Conservation (phyloP, 1,284 basidiomycete genomes). For the Trichosporon sp. region DNA sequence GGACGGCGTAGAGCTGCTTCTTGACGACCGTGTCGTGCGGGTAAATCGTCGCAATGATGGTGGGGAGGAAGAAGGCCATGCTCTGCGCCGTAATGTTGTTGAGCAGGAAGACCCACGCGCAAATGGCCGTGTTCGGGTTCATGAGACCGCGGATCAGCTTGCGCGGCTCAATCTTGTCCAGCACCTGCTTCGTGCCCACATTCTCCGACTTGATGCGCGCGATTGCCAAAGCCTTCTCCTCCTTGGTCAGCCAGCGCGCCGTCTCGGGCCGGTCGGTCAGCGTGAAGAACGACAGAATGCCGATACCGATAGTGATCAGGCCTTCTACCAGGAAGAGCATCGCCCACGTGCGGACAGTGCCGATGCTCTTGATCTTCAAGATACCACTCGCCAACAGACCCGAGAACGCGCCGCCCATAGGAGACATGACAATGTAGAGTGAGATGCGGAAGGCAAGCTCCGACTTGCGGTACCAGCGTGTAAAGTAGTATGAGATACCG, state of each 20-base stretch:
- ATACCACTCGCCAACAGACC: constrained; percentile 19
- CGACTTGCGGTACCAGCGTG: constrained; percentile 8
- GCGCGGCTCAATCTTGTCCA: constrained; percentile 29
- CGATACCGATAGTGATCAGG: constrained; percentile 16
- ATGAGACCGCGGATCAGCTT: constrained; percentile 28
- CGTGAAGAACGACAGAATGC: constrained; percentile 24
- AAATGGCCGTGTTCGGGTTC: constrained; percentile 23
- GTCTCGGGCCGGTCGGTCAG: constrained; percentile 38
- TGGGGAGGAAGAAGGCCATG: constrained; percentile 41
- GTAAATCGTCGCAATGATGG: constrained; percentile 44
- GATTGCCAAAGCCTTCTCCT: constrained; percentile 25
- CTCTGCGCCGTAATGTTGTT: constrained; percentile 46
- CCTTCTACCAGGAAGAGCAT: constrained; percentile 22
- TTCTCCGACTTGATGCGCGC: constrained; percentile 43
- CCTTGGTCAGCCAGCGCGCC: constrained; percentile 22
- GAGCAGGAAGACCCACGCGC: constrained; percentile 42
- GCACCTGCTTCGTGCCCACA: constrained; percentile 31
- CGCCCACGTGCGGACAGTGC: constrained; percentile 13
- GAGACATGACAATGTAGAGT: constrained; percentile 20
- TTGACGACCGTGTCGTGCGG: constrained; percentile 35
- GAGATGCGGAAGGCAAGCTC: constrained; percentile 19
- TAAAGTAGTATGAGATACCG: constrained; percentile 28
- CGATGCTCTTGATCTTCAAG: constrained; percentile 14
- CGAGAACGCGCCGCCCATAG: constrained; percentile 17
- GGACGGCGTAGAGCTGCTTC: constrained; percentile 45